Evolutionary conservation across 164 flowering plant genomes (phyloP).

Genomic region (Piper longum): DNA sequence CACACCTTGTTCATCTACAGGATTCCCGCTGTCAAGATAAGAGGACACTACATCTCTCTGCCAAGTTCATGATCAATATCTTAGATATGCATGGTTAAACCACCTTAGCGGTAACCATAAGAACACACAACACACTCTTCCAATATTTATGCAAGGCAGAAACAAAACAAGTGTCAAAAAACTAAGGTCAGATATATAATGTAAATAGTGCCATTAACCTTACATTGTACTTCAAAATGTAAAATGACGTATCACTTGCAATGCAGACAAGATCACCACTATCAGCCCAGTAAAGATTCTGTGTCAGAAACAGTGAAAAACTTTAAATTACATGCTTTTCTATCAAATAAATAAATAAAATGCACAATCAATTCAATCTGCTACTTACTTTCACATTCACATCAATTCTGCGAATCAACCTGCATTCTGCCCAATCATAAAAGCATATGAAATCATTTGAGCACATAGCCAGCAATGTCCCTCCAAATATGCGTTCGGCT

Average conservation of each 20-base stretch:
- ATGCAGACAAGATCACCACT: conserved; percentile 94
- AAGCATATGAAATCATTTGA: conserved; percentile 96
- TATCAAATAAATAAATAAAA: neutral
- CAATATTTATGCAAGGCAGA: neutral
- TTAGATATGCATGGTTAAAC: no score
- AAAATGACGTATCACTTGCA: conserved; percentile 85
- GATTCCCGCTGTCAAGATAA: conserved; percentile 68
- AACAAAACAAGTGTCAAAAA: neutral
- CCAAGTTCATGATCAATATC: conserved; percentile 4
- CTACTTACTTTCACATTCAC: conserved; percentile 76
- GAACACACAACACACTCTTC: neutral
- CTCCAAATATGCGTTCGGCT: conserved; percentile 86
- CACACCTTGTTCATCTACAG: conserved; percentile 89
- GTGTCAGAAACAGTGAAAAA: conserved; percentile 9
- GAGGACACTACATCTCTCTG: conserved; percentile 84
- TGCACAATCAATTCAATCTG: neutral
- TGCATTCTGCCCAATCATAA: conserved; percentile 97
- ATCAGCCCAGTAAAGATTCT: conserved; percentile 99
- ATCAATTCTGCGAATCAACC: conserved; percentile 83
- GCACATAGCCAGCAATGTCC: conserved; percentile 82
- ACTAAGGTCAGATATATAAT: no score
- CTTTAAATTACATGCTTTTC: neutral
- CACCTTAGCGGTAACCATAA: no score
- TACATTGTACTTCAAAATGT: conserved; percentile 91
- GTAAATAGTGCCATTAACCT: conserved; percentile 11